Conservation (phyloP, 805 yeast genomes). For the Brettanomyces bruxellensis region DNA sequence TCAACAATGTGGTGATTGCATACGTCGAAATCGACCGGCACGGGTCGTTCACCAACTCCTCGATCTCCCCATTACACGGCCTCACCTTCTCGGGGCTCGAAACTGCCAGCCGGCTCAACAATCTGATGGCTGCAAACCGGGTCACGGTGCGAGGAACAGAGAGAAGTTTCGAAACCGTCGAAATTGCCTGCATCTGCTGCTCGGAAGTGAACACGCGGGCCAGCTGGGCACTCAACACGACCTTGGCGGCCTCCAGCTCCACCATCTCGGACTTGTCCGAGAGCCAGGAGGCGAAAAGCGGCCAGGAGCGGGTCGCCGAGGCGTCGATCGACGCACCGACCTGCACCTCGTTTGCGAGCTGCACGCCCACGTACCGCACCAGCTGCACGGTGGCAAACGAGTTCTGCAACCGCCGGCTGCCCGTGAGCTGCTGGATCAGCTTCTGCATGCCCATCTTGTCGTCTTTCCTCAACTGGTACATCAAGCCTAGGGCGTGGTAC, state of each 20-base stretch:
- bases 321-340: not conserved
- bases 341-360: not conserved
- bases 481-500: conserved; percentile 89
- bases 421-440: conserved; percentile 67
- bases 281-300: conserved; percentile 60
- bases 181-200: conserved; percentile 62
- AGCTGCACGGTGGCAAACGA: conserved; percentile 81
- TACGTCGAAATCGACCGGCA: conserved; percentile 92
- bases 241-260: conserved; percentile 84
- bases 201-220: conserved; percentile 41
- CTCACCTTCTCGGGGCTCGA: conserved; percentile 71
- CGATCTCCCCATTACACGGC: conserved; percentile 78
- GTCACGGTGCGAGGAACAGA: conserved; percentile 85
- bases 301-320: conserved; percentile 31
- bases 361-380: conserved; percentile 56
- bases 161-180: conserved; percentile 65
- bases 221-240: conserved; percentile 40
- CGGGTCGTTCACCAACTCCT: conserved; percentile 75
- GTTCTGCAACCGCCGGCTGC: conserved; percentile 54
- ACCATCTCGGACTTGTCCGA: conserved; percentile 82
- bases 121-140: conserved; percentile 88
- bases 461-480: conserved; percentile 80
- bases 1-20: conserved; percentile 91
- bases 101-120: conserved; percentile 78
- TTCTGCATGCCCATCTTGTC: conserved; percentile 88